Evolutionary conservation across 164 flowering plant genomes (phyloP).

Genomic region (Piper longum): DNA sequence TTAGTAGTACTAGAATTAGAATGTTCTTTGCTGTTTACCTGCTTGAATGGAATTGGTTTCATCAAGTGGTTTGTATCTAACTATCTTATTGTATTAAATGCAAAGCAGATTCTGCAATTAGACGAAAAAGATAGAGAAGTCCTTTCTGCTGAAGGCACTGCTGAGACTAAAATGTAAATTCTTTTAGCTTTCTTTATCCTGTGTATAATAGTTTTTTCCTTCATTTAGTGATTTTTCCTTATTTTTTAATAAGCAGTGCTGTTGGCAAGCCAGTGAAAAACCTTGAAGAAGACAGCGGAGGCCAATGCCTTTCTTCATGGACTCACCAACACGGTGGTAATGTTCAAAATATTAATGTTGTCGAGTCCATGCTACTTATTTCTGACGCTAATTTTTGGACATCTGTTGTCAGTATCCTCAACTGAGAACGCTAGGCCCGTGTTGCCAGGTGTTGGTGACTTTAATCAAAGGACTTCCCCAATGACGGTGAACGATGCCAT

Average conservation of each 20-base stretch:
- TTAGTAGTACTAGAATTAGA: no score
- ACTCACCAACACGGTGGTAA: not conserved
- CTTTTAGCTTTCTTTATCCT: constrained; percentile 2
- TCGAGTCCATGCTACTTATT: not conserved
- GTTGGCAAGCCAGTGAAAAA: not conserved
- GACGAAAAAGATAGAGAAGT: not conserved
- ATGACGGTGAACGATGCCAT: constrained; percentile 1
- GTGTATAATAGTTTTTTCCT: not conserved
- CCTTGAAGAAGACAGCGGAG: not conserved
- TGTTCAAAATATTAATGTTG: not conserved
- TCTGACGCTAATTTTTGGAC: not conserved
- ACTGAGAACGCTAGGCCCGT: not conserved
- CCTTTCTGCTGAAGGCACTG: constrained; percentile 2
- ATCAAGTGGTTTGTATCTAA: not conserved
- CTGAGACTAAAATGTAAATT: constrained; percentile 10
- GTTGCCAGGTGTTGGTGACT: not conserved
- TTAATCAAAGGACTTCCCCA: constrained; percentile 4
- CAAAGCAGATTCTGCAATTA: constrained; percentile 4
- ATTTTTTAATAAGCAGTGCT: not conserved
- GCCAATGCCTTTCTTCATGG: not conserved
- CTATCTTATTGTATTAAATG: not conserved
- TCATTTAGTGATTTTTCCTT: not conserved
- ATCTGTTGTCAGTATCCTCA: not conserved
- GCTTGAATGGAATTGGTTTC: not conserved
- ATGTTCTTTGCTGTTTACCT: not conserved